Base-by-base conservation (phyloP, 2,329 filamentous ascomycete genomes). In the Colletotrichum salicis region DNA sequence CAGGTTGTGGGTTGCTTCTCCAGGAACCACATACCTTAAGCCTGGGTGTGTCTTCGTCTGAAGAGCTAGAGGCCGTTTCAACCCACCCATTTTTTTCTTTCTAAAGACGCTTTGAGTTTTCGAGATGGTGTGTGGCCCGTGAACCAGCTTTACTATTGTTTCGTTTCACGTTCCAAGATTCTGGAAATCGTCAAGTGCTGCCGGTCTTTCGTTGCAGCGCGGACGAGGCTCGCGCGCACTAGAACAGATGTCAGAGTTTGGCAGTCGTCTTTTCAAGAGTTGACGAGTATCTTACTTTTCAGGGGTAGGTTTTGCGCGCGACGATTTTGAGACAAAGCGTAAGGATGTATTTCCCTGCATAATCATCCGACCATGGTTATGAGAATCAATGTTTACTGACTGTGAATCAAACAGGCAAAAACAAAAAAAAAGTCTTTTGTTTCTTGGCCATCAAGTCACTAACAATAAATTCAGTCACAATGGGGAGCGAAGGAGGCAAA, bases 121-220 rank as follows among this genome's bases (percentile, higher is more conserved):
- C 11, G 6, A 45, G 48, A 24, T 60, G 45, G 62, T 54, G 63
- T 67, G 51, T 60, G 29, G 51, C 37, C 35, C 59, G 70, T 61
- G 41, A 15, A 13, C 37, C 37, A 48, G 11, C 35, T 59, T 41
- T 48, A 55, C 41, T 27, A n/a, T 29, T 37, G 59, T 69, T 64
- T 70, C 41, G 70, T 72, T 72, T 72, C 59, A 64, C 35, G n/a
- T 51, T 31, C 45, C 54, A 54, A 52, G 33, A 12, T 48, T 48
- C 8, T 8, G 22, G 41, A 3, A 63, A 27, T 45, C 41, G 41
- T 24, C n/a, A 27, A 45, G 58, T 58, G n/a, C 58, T 63, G n/a
- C 33, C 15, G 15, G 35, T 13, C 15, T n/a, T 24, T 41, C 33
- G 51, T 57, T 35, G 13, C 15, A 29, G 15, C 41, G 8, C 19